Base-by-base conservation (phyloP, 768 basidiomycete genomes). In the Fomitopsis serialis region DNA sequence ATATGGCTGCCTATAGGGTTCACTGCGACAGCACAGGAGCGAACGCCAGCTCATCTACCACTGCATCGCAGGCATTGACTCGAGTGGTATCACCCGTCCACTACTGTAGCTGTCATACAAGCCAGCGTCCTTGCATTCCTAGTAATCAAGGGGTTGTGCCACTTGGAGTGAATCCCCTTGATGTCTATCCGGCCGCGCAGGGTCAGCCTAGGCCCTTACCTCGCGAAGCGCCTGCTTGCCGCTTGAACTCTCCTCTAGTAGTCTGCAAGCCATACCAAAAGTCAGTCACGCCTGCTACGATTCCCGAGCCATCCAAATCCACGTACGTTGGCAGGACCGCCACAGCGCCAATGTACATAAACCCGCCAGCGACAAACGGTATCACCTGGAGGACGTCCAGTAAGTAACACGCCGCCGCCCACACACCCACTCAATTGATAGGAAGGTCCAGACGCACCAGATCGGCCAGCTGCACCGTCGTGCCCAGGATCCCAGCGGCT, bases 321-420 rank as follows among this genome's bases (percentile, higher is more conserved):
- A 78, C 88, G 64, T 78, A 92, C 89, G 88, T 90, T 61, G 92
- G 92, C 55, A 94, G 73, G 55, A 94, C 92, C 45, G 92, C 91
- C 53, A 95, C 93, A 27, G 90, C 89, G 24, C 92, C 93, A 64
- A 96, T 94, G 70, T 94, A 95, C 62, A 96, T 73, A 73, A 95
- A 97, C 17, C 92, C 92, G 58, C 91, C 91, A 32, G 91, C 90
- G 43, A 92, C 90, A 65, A 90, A 91, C 15, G 90, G 89, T 58
- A 92, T 91, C 44, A 92, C 89, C 89, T 92, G 61, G 59, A 32
- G 29, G n/a, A 32, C 6, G 11, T 32, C 11, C 40, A 55, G 52
- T 29, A 49, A 17, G 42, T 13, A 21, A 36, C 57, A 51, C 50
- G 53, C 34, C 22, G 29, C 11, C 29, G 11, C 29, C 29, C 11